Base-by-base conservation (phyloP, 768 basidiomycete genomes). In the Russula sp. region DNA sequence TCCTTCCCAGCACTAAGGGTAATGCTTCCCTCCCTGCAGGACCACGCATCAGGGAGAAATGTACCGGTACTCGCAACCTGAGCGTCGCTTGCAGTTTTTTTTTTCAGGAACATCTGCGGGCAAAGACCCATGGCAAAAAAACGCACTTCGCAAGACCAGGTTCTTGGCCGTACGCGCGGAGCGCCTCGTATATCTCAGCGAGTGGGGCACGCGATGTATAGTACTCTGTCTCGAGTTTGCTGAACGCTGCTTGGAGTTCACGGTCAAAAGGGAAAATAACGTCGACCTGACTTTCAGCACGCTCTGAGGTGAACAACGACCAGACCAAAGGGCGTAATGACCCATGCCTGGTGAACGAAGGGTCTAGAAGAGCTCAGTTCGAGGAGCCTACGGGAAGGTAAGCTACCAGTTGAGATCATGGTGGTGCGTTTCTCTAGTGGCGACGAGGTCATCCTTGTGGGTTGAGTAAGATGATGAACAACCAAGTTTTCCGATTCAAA, bases 1-100 rank as follows among this genome's bases (percentile, higher is more conserved):
- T 75, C 73, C 69, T 83, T 84, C 46, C 76, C 75, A 6, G 84
- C 75, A 29, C 75, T 81, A 20, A 88, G 69, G 0, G 83, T 83
- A 61, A 90, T 71, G 47, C 83, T 65, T 4, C 84, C 83, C 18
- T 84, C 79, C 2, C 78, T 75, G 67, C 88, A 75, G 67, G 85
- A 87, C 88, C 89, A 90, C 2, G 77, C 77, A 62, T 88, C 86
- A 10, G 65, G 65, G 41, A 66, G 56, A 45, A 64, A 58, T 20
- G 35, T 48, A 35, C 83, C 80, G 6, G 69, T 65, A 7, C 56
- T 58, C 16, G 61, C 29, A 10, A 60, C 59, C 0, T 68, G 56
- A 9, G 63, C 54, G 25, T 55, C 60, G 32, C 56, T 46, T 59
- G 2, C 34, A 35, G 7, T n/a, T n/a, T n/a, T 16, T 35, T 47